Percentiles rank a stretch among this genome's conserved stretches.
Evolutionary conservation across 2,329 filamentous ascomycete genomes (phyloP).

Genomic region (Cladosporium sp.): DNA sequence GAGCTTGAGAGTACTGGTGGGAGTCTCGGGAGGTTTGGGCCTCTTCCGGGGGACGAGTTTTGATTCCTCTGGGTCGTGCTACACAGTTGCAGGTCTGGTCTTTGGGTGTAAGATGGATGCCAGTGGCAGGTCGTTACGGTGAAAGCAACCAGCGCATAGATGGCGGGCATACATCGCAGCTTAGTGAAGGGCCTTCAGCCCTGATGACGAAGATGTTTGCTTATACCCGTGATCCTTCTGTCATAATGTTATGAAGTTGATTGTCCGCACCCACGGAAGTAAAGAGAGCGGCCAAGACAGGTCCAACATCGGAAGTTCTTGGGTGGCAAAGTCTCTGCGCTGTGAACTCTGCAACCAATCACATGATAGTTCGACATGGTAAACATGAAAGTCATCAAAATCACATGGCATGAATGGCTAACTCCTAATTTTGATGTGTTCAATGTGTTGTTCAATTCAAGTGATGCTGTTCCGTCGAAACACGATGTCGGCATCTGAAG

Average conservation of each 20-base stretch:
- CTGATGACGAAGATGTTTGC: not conserved
- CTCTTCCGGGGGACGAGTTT: not conserved
- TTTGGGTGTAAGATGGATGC: not conserved
- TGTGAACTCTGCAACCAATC: not conserved
- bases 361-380: not conserved
- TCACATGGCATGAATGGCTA: no score
- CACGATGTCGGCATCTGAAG: not conserved
- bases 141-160: not conserved
- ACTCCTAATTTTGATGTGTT: no score
- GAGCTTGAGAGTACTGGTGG: constrained; percentile 45
- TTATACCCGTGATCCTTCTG: not conserved
- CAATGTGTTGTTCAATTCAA: not conserved
- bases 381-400: no score
- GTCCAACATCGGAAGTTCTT: not conserved
- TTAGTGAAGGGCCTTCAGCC: not conserved
- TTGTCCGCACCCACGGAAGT: not conserved
- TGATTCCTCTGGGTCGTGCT: no score
- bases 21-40: not conserved
- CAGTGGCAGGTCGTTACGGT: not conserved
- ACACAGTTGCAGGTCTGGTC: not conserved
- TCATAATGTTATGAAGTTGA: not conserved
- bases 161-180: not conserved
- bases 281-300: no score
- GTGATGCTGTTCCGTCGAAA: not conserved
- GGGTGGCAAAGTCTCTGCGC: no score